Evolutionary conservation across 1,139 yeast species (phyloP).

Genomic region (Pichia sp.): DNA sequence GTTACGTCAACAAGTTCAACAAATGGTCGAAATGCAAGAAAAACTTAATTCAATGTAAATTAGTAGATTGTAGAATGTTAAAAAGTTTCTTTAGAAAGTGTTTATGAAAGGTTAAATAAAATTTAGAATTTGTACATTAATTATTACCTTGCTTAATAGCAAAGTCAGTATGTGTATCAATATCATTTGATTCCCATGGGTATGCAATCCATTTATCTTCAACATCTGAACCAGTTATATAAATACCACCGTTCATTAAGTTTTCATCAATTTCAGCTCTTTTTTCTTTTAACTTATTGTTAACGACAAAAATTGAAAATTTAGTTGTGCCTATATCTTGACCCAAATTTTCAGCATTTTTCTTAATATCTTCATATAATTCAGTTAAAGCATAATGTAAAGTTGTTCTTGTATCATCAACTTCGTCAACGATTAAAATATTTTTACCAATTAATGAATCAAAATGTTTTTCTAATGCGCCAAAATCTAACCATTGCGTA

Average conservation of each 20-base stretch:
- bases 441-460: slow-evolving; percentile 53
- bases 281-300: slow-evolving; percentile 52
- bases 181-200: slow-evolving; percentile 58
- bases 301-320: slow-evolving; percentile 53
- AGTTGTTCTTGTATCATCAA: slow-evolving; percentile 63
- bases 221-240: slow-evolving; percentile 47
- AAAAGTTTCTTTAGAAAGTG: neutral
- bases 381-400: slow-evolving; percentile 56
- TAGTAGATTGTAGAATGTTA: neutral
- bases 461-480: slow-evolving; percentile 47
- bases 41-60: slow-evolving; percentile 10
- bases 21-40: slow-evolving; percentile 64
- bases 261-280: slow-evolving; percentile 45
- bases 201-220: slow-evolving; percentile 57
- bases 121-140: slow-evolving; percentile 1
- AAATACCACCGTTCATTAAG: slow-evolving; percentile 42
- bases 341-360: slow-evolving; percentile 37
- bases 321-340: slow-evolving; percentile 34
- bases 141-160: slow-evolving; percentile 38
- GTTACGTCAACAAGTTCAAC: slow-evolving; percentile 78
- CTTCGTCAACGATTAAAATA: slow-evolving; percentile 61
- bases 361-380: slow-evolving; percentile 48
- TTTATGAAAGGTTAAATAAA: neutral
- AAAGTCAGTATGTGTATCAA: slow-evolving; percentile 36
- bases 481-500: slow-evolving; percentile 65